Conservation (phyloP, 2,329 filamentous ascomycete species). For the Plectosphaerella sp. region DNA sequence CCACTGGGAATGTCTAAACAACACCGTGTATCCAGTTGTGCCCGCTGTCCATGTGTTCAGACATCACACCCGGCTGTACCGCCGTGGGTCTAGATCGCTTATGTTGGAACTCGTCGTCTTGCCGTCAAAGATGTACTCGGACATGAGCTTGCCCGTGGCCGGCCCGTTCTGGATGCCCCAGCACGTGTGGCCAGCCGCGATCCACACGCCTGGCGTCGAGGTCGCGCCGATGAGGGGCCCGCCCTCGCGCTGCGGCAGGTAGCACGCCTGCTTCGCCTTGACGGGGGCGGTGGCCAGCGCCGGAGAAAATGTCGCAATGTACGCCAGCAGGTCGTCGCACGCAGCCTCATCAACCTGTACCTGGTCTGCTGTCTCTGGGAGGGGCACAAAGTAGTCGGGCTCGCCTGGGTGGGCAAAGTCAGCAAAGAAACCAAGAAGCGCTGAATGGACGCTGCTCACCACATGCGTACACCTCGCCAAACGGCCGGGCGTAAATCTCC, state of each 20-base stretch:
- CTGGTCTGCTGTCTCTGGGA: conserved; percentile 71
- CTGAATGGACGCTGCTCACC: conserved; percentile 41
- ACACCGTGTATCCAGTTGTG: too few species aligned
- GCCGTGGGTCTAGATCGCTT: conserved; percentile 61
- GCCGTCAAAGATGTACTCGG: conserved; percentile 74
- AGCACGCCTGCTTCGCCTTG: conserved; percentile 81
- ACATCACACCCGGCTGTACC: conserved; percentile 47
- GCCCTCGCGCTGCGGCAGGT: conserved; percentile 73
- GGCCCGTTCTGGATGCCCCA: conserved; percentile 98
- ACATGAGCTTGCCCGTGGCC: conserved; percentile 77
- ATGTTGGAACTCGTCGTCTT: conserved; percentile 64
- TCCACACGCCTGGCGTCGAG: conserved; percentile 65
- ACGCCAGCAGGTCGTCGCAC: conserved; percentile 82
- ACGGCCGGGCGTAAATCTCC: conserved; percentile 89
- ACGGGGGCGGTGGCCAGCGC: conserved; percentile 65
- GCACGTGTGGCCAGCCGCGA: conserved; percentile 90
- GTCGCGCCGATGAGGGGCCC: conserved; percentile 77
- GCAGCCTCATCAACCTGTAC: conserved; percentile 71
- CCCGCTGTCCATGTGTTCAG: background rate
- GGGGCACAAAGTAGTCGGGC: conserved; percentile 68
- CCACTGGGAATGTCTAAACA: too few species aligned
- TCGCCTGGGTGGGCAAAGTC: conserved; percentile 45
- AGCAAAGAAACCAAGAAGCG: background rate
- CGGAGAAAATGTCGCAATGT: conserved; percentile 64
- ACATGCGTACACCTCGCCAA: conserved; percentile 88